These are phyloP conservation scores for Arabidopsis suecica DNA, from an alignment of 345 rosid species.

Conservation along the genomic window DNA sequence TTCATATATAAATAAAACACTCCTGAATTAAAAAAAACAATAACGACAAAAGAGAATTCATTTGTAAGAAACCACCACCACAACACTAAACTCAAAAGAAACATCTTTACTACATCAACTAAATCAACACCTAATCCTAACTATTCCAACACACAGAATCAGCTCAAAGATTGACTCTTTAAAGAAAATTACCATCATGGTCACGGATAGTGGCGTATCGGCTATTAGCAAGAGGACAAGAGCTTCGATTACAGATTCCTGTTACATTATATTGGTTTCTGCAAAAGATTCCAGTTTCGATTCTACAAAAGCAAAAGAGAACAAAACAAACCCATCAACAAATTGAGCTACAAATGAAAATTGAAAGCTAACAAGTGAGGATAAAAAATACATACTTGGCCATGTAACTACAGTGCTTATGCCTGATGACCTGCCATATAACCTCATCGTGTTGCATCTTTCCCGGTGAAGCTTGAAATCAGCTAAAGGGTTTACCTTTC, in stretches of 20 bases:
- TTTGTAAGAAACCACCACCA: slow-evolving; percentile 16
- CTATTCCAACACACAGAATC: not conserved
- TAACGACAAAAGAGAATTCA: slow-evolving; percentile 5
- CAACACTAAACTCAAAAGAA: not conserved
- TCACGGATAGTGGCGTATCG: slow-evolving; percentile 96
- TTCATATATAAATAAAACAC: slow-evolving; percentile 93
- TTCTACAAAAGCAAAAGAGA: slow-evolving; percentile 50
- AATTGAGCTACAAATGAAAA: not conserved
- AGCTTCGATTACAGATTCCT: slow-evolving; percentile 90
- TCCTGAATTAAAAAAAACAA: slow-evolving; percentile 56
- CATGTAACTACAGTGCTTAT: slow-evolving; percentile 97
- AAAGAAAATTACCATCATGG: slow-evolving; percentile 61
- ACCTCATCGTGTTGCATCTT: slow-evolving; percentile 97
- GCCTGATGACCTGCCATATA: slow-evolving; percentile 96
- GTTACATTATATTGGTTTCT: slow-evolving; percentile 96
- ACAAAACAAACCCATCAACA: not conserved
- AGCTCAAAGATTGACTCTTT: slow-evolving; percentile 4
- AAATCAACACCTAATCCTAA: not conserved
- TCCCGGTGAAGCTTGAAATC: not conserved
- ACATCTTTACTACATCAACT: not conserved
- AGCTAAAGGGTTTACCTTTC: not conserved
- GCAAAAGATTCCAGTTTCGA: slow-evolving; percentile 85
- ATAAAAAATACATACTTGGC: slow-evolving; percentile 60
- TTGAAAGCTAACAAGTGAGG: not conserved
- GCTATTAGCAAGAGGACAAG: slow-evolving; percentile 97